Percentiles rank a stretch among this genome's conserved stretches.
Evolutionary conservation across 139 green algal genomes (phyloP).

Genomic region (Chlamydomonas asymmetrica): DNA sequence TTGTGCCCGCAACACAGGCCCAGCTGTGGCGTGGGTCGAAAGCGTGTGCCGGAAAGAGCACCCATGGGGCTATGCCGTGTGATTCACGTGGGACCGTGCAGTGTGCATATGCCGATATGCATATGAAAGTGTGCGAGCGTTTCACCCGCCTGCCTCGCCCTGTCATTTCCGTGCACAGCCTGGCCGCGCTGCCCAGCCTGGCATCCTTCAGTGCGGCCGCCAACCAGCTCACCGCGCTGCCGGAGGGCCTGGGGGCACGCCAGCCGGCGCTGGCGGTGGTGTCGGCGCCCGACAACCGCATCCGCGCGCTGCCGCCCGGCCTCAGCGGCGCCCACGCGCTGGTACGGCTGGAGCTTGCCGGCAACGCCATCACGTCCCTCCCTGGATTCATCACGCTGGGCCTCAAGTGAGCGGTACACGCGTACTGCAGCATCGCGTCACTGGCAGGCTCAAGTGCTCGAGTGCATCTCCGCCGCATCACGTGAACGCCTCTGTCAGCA

Average conservation of each 20-base stretch:
- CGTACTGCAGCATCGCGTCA: too few species aligned
- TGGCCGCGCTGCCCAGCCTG: slow-evolving; percentile 21
- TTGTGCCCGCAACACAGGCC: not conserved
- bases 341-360: slow-evolving; percentile 27
- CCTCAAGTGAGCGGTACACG: slow-evolving; percentile 6
- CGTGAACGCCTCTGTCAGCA: too few species aligned
- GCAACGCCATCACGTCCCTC: slow-evolving; percentile 48
- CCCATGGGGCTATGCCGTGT: not conserved
- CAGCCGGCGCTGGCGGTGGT: slow-evolving; percentile 37
- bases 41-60: not conserved
- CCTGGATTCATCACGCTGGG: slow-evolving; percentile 7
- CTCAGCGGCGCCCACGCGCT: not conserved
- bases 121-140: not conserved
- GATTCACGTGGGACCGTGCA: not conserved
- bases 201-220: slow-evolving; percentile 5
- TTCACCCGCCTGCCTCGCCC: not conserved
- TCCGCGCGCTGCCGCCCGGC: slow-evolving; percentile 30
- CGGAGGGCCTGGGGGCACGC: slow-evolving; percentile 27
- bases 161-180: not conserved
- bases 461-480: too few species aligned
- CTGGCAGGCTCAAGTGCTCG: too few species aligned
- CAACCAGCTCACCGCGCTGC: slow-evolving; percentile 24
- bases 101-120: not conserved
- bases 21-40: not conserved
- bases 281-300: slow-evolving; percentile 30